A percentile compares a stretch with the other conserved stretches of the same genome.
These are phyloP conservation scores for Solanum corneliomulleri DNA, from an alignment of 257 asterid genomes.

Conservation along the genomic window DNA sequence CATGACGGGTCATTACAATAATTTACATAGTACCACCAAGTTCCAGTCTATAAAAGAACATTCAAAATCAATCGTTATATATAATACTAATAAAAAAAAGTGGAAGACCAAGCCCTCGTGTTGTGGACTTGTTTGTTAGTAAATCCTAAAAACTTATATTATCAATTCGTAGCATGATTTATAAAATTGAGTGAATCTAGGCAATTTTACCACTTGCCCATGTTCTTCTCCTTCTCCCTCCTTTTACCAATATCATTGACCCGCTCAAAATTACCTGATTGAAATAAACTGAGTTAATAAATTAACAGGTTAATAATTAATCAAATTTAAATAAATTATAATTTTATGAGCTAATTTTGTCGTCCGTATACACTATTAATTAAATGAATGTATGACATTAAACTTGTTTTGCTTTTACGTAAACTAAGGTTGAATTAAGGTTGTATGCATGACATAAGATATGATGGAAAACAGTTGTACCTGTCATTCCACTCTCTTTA, in stretches of 20 bases:
- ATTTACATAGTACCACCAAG: background rate
- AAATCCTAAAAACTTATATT: constrained; percentile 10
- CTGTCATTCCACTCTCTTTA: constrained; percentile 12
- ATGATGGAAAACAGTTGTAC: constrained; percentile 22
- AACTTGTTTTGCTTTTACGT: background rate
- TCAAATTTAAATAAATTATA: background rate
- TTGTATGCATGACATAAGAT: constrained; percentile 55
- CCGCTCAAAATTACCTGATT: background rate
- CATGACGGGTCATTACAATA: background rate
- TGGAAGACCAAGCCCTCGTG: constrained; percentile 44
- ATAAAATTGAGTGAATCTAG: constrained; percentile 13
- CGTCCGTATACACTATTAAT: background rate
- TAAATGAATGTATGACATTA: background rate
- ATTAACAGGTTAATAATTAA: background rate
- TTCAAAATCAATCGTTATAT: background rate
- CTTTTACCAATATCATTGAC: constrained; percentile 1
- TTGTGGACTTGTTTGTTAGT: constrained; percentile 12
- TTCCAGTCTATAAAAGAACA: background rate
- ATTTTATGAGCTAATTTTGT: background rate
- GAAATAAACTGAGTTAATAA: background rate
- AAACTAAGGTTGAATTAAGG: background rate
- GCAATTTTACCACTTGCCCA: constrained; percentile 16
- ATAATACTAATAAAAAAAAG: background rate
- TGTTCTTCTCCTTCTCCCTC: constrained; percentile 3
- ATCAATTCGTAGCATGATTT: background rate